Conservation (phyloP, 73 alveolate genomes). For the Paramecium tetraurelia region DNA sequence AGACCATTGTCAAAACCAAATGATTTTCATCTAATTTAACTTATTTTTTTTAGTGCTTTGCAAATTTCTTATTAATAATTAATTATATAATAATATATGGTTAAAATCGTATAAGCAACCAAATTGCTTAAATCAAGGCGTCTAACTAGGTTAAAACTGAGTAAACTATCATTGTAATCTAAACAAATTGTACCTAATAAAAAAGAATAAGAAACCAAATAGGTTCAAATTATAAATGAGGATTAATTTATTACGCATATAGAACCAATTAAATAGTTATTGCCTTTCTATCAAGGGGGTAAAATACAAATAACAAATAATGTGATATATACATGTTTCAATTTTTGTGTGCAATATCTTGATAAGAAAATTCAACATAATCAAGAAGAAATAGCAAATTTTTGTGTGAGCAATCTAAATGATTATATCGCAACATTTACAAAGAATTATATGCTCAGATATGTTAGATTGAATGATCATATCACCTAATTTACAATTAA, state of each 20-base stretch:
- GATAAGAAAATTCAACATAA: slow-evolving; percentile 3
- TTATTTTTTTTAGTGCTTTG: not conserved
- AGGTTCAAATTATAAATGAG: not conserved
- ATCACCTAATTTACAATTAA: slow-evolving; percentile 5
- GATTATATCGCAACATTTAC: slow-evolving; percentile 64
- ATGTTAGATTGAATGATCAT: not conserved
- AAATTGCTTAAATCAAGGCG: not conserved
- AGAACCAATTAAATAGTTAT: not conserved
- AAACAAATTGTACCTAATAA: not conserved
- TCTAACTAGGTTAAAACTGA: not conserved
- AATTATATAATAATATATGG: slow-evolving; percentile 9
- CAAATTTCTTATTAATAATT: not conserved
- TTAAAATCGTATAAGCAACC: not conserved
- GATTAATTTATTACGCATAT: slow-evolving; percentile 33
- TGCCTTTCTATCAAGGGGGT: slow-evolving; percentile 28
- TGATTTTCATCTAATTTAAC: not conserved
- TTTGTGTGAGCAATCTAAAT: slow-evolving; percentile 29
- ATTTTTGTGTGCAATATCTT: not conserved
- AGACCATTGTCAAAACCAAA: not conserved
- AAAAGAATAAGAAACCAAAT: not conserved
- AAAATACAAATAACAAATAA: not conserved
- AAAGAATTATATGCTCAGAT: slow-evolving; percentile 54
- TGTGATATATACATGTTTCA: not conserved
- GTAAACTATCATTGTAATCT: not conserved
- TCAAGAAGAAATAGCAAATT: slow-evolving; percentile 53